Evolutionary conservation across 2,329 filamentous ascomycete species (phyloP).

Genomic region (Ophiostoma perfectum): DNA sequence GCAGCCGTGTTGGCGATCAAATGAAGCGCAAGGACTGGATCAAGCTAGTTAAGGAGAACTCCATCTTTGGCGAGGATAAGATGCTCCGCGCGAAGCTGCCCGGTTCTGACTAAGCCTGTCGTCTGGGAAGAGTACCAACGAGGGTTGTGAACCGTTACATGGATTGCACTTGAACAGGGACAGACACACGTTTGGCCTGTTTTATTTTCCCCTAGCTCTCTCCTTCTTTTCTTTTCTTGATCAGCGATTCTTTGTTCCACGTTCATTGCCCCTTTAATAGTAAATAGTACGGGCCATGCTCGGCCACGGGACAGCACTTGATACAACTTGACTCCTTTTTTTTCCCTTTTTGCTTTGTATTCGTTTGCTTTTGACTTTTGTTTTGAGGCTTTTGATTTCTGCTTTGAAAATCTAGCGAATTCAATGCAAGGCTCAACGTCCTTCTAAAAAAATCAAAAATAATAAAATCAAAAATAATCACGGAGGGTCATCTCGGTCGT

Average conservation of each 20-base stretch:
- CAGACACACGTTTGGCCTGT: not conserved
- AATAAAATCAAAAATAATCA: no score
- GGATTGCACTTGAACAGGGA: not conserved
- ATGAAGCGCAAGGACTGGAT: conserved; percentile 55
- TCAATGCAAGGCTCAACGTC: no score
- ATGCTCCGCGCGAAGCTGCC: conserved; percentile 36
- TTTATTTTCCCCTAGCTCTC: not conserved
- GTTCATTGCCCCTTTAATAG: conserved; percentile 4
- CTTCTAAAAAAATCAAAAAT: no score
- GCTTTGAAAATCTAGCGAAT: no score
- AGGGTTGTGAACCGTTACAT: no score
- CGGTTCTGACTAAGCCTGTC: not conserved
- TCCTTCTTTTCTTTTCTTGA: not conserved
- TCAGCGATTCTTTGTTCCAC: not conserved
- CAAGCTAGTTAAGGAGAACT: conserved; percentile 51
- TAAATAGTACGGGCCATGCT: not conserved
- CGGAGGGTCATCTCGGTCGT: no score
- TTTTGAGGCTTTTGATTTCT: no score
- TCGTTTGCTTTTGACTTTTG: not conserved
- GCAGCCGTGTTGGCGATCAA: conserved; percentile 48
- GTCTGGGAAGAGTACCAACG: not conserved
- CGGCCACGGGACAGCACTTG: not conserved
- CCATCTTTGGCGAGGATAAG: conserved; percentile 53
- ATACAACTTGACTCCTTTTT: not conserved
- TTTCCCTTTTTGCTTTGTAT: not conserved